Evolutionary conservation across 2,329 filamentous ascomycete species (phyloP), one percentile per base, ranked within the genome.

Genomic region (Paecilomyces fulvus): DNA sequence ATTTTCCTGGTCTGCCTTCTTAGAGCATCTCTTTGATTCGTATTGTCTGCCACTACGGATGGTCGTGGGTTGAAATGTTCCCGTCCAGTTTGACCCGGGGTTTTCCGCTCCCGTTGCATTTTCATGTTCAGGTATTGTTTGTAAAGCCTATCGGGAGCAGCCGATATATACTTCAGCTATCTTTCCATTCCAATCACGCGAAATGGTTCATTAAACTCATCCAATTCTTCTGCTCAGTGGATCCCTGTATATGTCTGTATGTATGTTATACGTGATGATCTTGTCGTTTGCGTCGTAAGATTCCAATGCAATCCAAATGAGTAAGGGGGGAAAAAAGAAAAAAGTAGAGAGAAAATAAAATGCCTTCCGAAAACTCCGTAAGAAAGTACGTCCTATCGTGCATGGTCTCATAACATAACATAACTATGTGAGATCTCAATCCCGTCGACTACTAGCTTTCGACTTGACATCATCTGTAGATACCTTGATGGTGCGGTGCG

Each of bases 401-500:
- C 37, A 43, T n/a, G 31, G n/a, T n/a, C 12, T 11, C n/a, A 10
- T 17, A 43, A 43, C n/a, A 43, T 43, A 37, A 37, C 33, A 37
- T 37, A 1, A n/a, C 8, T 43, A 7, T 28, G 7, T 28, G 4
- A 28, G 4, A 28, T 69, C 63, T 53, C 67, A 67, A 5, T 63
- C 62, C 20, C 65, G 54, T 23, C 67, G 65, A 64, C 67, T 70
- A 21, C 64, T 63, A 37, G 60, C 57, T 59, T 59, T 65, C 30
- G 68, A 71, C 1, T 55, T 55, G 30, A 61, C 62, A 51, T 64
- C 55, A 23, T 61, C 62, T n/a, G n/a, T n/a, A n/a, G n/a, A n/a
- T n/a, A 67, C 67, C 59, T 70, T 73, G 20, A 65, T 58, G 43
- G 69, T 72, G 10, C 65, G 61, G 57, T 71, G 67, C 8, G 67